Evolutionary conservation across 169 alveolate species (phyloP), one percentile per base, ranked within the genome.

Genomic region (Plasmodium sp.): DNA sequence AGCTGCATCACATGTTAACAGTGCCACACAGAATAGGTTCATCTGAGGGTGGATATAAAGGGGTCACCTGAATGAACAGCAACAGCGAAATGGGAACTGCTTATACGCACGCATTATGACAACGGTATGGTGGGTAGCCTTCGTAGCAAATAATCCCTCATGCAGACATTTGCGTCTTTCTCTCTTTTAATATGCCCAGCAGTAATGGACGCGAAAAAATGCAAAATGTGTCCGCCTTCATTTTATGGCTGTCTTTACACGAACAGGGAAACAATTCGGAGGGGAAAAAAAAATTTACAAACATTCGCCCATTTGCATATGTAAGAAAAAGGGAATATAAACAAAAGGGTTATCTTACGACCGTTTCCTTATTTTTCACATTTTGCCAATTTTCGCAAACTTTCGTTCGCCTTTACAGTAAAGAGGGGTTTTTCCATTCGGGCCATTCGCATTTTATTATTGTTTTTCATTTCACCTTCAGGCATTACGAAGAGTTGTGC

Each of bases 381-480:
- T 62, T 62, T 62, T n/a, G 0, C 31, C 9, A 16, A 62, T 62
- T 62, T 18, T 62, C 75, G 39, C 77, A 67, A 31, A 67, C n/a
- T 67, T 9, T 62, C 41, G 77, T 67, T 67, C 31, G 33, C 77
- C 77, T 67, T 67, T 6, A 67, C n/a, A 67, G 33, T 18, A 67
- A 67, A 67, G n/a, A 67, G 2, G n/a, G 39, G 39, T 3, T 0
- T 67, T 67, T 67, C 39, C 34, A 18, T 67, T 67, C 7, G 14
- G 77, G 39, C 5, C 12, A 18, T 67, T 7, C 36, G 36, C 2
- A 31, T 67, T 22, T 67, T 22, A 67, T 67, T 67, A 18, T 67
- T 67, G 22, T 67, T 67, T 67, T 67, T 67, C 77, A 67, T 67
- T 67, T 67, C 77, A 7, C 77, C 77, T 67, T 67, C n/a, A 67